Base-by-base conservation (phyloP, 139 green algal species). In the Chlamydomonas sp. region DNA sequence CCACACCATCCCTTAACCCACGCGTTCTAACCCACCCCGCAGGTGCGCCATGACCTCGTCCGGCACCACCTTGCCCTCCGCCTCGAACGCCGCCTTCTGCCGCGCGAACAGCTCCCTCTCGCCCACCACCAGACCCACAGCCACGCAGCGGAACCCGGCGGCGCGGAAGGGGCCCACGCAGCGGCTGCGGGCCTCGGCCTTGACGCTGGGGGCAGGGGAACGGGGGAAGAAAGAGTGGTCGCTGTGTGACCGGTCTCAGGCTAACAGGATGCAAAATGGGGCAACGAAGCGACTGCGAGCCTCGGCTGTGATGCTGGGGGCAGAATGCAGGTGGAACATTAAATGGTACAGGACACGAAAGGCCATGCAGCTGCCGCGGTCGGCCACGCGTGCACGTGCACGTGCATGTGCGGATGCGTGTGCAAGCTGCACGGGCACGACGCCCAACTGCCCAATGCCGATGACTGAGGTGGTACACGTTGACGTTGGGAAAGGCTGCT, bases 31-130 rank as follows among this genome's bases (percentile, higher is more conserved):
- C 75, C 12, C 74, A 89, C 83, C 88, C 63, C 86, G 66, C 77
- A 91, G 82, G 71, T 85, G 18, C 16, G 88, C 88, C 73, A 91
- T 83, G 18, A 80, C 88, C 57, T 91, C 88, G 49, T 91, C 88
- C 57, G 88, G 83, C 66, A 91, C 83, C 61, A 91, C 17, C 69
- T 91, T 91, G 77, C 77, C 88, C 83, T 91, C 83, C 2, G 2
- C 1, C 68, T 83, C 74, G 63, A 91, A 91, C 68, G 76, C 77
- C 68, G 58, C 20, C 66, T 89, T 76, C 83, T 91, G 88, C 57
- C 83, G 77, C 62, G 31, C 63, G 57, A 86, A 75, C 77, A 89
- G 82, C 78, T 17, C 3, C 10, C 7, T 57, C 49, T 91, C 88
- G 9, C 6, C 8, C 17, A 83, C 68, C 68, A 91, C 83, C 66